Evolutionary conservation across 768 basidiomycete species (phyloP), one percentile per base, ranked within the genome.

Genomic region (Gloeophyllum trabeum): DNA sequence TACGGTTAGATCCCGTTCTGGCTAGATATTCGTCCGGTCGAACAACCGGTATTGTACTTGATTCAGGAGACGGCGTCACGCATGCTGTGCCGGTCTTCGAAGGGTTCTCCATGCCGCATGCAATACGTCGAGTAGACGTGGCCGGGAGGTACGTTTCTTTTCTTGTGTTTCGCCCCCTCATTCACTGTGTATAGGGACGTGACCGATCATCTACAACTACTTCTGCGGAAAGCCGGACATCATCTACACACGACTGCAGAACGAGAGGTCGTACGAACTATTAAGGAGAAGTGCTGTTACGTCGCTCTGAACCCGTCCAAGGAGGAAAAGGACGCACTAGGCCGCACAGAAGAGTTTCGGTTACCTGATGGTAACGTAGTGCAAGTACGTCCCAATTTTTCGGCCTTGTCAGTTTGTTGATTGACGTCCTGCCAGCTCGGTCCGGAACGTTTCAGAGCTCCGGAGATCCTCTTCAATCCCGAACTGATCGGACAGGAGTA

Each of bases 61-160:
- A 99, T 58, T 98, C 94, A 4, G 96, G 96, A 7, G 96, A 99
- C 56, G 96, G 96, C 21, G 96, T 99, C 5, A 98, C 96, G 19
- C 96, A 99, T 48, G 90, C 96, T 12, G 96, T 99, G 2, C 96
- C 96, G 3, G 93, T 99, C 14, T 99, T 93, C 54, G 96, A 99
- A 56, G 96, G 96, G 1, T 98, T 98, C 68, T 93, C 91, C 4
- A 97, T 98, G 90, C 92, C 93, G 34, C 93, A 98, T 58, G 94
- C 96, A 30, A 93, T 98, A 50, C 79, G 91, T 32, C 74, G 96
- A 51, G 86, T 99, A 35, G 96, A 99, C 57, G 79, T 99, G 13
- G 96, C 96, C 26, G 96, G 96, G 59, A 75, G 93, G 90, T 88
- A 57, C 49, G 70, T 34, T 16, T 35, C 24, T 10, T n/a, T 18